phyloP scores from a whole-genome alignment of 768 basidiomycete genomes.

The Leccinum longicurvipes region DNA sequence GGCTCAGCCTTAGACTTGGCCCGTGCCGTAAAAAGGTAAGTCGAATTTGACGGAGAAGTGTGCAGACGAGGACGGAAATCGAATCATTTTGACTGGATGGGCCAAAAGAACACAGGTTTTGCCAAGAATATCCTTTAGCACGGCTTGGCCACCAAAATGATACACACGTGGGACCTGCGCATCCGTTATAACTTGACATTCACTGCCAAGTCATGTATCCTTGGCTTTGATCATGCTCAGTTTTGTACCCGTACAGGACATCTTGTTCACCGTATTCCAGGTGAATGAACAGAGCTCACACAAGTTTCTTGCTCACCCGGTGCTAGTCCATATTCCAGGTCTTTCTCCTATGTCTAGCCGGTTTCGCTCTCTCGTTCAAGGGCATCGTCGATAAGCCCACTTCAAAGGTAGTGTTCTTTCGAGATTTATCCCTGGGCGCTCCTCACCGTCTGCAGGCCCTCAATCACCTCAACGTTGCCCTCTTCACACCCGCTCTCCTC shows the following conservation, averaged over 20 bases:
- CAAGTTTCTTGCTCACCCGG: neutral
- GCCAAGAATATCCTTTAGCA: neutral
- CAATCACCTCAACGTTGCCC: slow-evolving; percentile 79
- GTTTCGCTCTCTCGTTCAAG: slow-evolving; percentile 72
- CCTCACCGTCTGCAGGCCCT: slow-evolving; percentile 48
- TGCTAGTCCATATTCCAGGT: slow-evolving; percentile 84
- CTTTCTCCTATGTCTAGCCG: slow-evolving; percentile 79
- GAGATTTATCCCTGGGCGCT: neutral
- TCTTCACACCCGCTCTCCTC: slow-evolving; percentile 85
- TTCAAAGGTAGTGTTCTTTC: slow-evolving; percentile 66
- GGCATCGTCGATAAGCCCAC: slow-evolving; percentile 88
- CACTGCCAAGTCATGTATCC: neutral
- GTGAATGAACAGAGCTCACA: slow-evolving; percentile 2
- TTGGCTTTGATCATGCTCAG: slow-evolving; percentile 1
- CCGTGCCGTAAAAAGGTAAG: no score
- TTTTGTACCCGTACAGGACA: slow-evolving; percentile 5
- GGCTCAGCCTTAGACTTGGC: no score
- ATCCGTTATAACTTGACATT: neutral
- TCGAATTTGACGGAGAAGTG: no score
- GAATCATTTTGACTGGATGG: neutral
- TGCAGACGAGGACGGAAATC: neutral
- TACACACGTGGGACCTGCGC: neutral
- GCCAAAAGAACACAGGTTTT: neutral
- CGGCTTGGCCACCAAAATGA: neutral
- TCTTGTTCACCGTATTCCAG: slow-evolving; percentile 32